Percentiles rank a stretch among this genome's conserved stretches.
Evolutionary conservation across 768 basidiomycete genomes (phyloP).

Genomic region (Boletales sp.): DNA sequence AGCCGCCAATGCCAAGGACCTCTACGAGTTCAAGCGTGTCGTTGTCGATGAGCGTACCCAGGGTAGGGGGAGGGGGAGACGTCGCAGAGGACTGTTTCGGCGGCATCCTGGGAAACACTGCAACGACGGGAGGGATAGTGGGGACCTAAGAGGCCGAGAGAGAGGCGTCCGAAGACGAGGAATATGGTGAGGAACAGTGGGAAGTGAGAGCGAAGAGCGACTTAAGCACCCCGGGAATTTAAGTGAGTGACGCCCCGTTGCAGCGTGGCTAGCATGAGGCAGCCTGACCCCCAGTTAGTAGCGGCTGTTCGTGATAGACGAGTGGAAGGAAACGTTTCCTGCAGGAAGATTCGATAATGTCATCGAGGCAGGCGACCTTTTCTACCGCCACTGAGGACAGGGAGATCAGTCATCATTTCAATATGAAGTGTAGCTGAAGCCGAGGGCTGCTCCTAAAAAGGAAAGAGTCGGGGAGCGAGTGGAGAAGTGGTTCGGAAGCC

Average conservation of each 20-base stretch:
- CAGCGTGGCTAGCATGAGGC: conserved; percentile 36
- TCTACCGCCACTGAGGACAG: conserved; percentile 21
- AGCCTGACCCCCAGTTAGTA: conserved; percentile 26
- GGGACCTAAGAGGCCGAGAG: conserved; percentile 24
- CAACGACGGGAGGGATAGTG: conserved; percentile 14
- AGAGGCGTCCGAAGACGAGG: conserved; percentile 21
- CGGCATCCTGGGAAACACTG: conserved; percentile 25
- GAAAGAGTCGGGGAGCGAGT: conserved; percentile 13
- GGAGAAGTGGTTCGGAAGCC: background rate
- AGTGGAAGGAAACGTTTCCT: conserved; percentile 25
- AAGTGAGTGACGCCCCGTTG: conserved; percentile 30
- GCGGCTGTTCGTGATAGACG: conserved; percentile 34
- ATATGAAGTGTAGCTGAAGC: conserved; percentile 9
- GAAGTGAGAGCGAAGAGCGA: conserved; percentile 25
- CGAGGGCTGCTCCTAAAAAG: conserved; percentile 24
- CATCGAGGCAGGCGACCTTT: conserved; percentile 19
- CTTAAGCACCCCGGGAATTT: conserved; percentile 26
- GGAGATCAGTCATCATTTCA: conserved; percentile 34
- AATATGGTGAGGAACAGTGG: conserved; percentile 17
- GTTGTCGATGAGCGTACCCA: conserved; percentile 82
- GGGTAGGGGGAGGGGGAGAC: conserved; percentile 46
- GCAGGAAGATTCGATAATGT: conserved; percentile 28
- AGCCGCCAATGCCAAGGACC: conserved; percentile 89
- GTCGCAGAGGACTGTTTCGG: conserved; percentile 31
- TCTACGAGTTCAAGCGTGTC: conserved; percentile 79